These are phyloP conservation scores for Fraxinus greggii DNA, from an alignment of 305 asterid genomes.

Conservation along the genomic window DNA sequence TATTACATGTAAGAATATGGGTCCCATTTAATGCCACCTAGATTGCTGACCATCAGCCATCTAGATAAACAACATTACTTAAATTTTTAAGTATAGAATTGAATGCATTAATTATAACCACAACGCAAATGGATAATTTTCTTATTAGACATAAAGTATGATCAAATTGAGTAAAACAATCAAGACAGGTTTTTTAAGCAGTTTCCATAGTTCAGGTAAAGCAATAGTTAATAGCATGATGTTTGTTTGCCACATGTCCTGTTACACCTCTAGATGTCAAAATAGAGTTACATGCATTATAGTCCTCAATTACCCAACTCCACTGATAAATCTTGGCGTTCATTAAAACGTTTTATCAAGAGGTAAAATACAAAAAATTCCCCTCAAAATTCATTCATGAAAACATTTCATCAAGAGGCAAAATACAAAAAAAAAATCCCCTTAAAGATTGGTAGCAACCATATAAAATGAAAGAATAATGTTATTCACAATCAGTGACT, in stretches of 20 bases:
- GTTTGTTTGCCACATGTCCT: neutral
- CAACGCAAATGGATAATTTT: neutral
- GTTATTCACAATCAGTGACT: neutral
- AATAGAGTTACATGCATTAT: neutral
- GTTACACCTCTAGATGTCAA: neutral
- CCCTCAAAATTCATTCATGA: neutral
- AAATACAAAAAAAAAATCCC: neutral
- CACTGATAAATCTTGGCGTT: neutral
- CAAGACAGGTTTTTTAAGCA: neutral
- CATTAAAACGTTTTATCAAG: neutral
- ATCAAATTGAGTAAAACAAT: neutral
- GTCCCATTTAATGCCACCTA: neutral
- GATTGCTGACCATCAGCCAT: neutral
- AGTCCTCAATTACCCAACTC: constrained; percentile 10
- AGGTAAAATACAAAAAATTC: neutral
- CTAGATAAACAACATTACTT: neutral
- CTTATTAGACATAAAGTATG: neutral
- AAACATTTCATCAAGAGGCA: neutral
- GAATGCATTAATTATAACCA: neutral
- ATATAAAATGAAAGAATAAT: neutral
- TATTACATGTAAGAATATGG: neutral
- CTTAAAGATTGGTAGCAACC: neutral
- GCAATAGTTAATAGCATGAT: neutral
- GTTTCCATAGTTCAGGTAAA: neutral
- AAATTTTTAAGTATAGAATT: neutral